Evolutionary conservation across 2,329 filamentous ascomycete species (phyloP), one percentile per base, ranked within the genome.

Genomic region (Botrytis hyacinthi): DNA sequence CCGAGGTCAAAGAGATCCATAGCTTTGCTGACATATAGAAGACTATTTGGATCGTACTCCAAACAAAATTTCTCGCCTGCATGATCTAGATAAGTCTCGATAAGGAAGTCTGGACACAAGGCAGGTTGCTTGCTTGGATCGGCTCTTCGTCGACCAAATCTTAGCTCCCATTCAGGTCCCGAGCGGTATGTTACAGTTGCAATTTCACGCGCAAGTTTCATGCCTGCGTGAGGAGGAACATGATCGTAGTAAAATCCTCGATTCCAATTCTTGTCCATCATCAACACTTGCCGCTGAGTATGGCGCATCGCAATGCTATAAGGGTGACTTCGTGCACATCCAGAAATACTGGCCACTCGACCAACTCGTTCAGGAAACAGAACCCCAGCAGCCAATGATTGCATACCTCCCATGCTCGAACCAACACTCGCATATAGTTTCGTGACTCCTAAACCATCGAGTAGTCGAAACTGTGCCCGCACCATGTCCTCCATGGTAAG

Each of bases 291-390:
- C 42, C 96, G 91, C 83, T 99, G 96, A 0, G 95, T 97, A 83
- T 99, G 96, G 71, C 96, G 91, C 95, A 99, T 98, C 48, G 96
- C 96, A 81, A 99, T 97, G 82, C 95, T 97, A 84, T 99, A 99
- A 0, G 96, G 96, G 81, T 99, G 96, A 78, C 93, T 97, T 76
- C 96, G 88, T 0, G 95, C 96, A 82, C 96, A 99, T 20, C 95
- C 96, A 80, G 93, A 97, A 80, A 98, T 96, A 79, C 91, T 95
- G 54, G 94, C 93, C 76, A 99, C 89, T 77, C 92, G 91, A 57
- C 90, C 90, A 4, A 99, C 92, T 48, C 95, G 88, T 57, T 93
- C 89, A 0, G 94, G 93, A 81, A 95, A 97, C 44, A 97, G 84
- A 1, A 93, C 90, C 5, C 93, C 96, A 0, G 94, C 93, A 12